phyloP scores from a whole-genome alignment of 179 eudicot species.

The Beta lomatogona region DNA sequence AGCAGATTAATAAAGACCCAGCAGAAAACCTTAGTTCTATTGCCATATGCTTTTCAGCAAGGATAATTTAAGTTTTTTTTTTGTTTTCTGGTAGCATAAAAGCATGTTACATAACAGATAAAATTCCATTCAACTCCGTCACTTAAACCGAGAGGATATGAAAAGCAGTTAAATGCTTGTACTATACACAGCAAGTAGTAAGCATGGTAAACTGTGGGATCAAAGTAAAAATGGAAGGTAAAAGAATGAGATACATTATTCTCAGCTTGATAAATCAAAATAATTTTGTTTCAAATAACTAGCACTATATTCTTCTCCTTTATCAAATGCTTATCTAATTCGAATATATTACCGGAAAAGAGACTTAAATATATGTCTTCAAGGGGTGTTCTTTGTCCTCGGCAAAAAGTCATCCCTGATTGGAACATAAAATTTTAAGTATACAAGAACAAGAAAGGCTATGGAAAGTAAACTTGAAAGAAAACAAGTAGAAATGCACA shows the following conservation, averaged over 20 bases:
- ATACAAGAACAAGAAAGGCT: background rate
- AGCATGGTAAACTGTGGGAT: slow-evolving; percentile 82
- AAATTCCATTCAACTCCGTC: background rate
- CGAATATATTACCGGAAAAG: slow-evolving; percentile 71
- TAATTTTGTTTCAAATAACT: too few relatives aligned
- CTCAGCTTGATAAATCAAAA: background rate
- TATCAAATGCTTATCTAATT: background rate
- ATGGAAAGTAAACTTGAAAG: too few relatives aligned
- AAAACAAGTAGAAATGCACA: background rate
- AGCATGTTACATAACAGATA: background rate
- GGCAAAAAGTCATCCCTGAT: slow-evolving; percentile 99
- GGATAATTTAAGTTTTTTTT: background rate
- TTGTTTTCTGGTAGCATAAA: background rate
- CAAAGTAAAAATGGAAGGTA: background rate
- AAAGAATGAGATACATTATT: slow-evolving; percentile 5
- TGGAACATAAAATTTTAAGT: slow-evolving; percentile 1
- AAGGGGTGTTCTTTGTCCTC: slow-evolving; percentile 84
- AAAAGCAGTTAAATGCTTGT: too few relatives aligned
- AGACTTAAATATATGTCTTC: slow-evolving; percentile 79
- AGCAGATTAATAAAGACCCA: background rate
- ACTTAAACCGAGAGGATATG: background rate
- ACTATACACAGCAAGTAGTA: slow-evolving; percentile 29
- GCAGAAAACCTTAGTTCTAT: background rate
- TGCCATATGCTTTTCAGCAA: background rate
- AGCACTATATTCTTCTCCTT: too few relatives aligned